These are phyloP conservation scores for Dillenia suffruticosa DNA, from an alignment of 164 flowering plant species.

Conservation along the genomic window DNA sequence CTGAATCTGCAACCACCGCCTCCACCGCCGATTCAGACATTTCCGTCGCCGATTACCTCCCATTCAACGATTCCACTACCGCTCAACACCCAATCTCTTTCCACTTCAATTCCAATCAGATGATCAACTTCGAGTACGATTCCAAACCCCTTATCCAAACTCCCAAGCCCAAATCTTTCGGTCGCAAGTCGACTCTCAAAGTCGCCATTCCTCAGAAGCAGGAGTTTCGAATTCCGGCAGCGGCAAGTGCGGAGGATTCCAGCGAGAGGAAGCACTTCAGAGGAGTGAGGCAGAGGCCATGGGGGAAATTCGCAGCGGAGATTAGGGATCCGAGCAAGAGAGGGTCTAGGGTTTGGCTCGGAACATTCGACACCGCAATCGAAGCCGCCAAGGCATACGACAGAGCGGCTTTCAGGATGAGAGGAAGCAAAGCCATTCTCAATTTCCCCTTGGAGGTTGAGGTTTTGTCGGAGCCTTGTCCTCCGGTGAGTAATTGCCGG, in stretches of 20 bases:
- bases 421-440: conserved; percentile 41
- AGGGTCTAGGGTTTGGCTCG: conserved; percentile 44
- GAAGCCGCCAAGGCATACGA: conserved; percentile 56
- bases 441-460: conserved; percentile 41
- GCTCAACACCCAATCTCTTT: conserved; percentile 3
- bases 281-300: conserved; percentile 43
- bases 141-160: no score
- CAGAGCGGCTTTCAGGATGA: conserved; percentile 36
- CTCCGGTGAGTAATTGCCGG: conserved; percentile 15
- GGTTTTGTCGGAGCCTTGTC: neutral
- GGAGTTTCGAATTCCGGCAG: neutral
- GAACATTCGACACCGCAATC: conserved; percentile 33
- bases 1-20: neutral
- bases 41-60: conserved; percentile 1
- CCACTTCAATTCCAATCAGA: no score
- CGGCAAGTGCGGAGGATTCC: neutral
- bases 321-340: conserved; percentile 37
- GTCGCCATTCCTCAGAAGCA: neutral
- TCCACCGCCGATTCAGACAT: conserved; percentile 11
- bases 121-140: no score
- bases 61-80: conserved; percentile 1
- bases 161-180: no score
- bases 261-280: conserved; percentile 29
- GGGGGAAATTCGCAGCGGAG: conserved; percentile 54
- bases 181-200: neutral